Evolutionary conservation across 2,329 filamentous ascomycete genomes (phyloP).

Genomic region (Fusarium euwallaceae): DNA sequence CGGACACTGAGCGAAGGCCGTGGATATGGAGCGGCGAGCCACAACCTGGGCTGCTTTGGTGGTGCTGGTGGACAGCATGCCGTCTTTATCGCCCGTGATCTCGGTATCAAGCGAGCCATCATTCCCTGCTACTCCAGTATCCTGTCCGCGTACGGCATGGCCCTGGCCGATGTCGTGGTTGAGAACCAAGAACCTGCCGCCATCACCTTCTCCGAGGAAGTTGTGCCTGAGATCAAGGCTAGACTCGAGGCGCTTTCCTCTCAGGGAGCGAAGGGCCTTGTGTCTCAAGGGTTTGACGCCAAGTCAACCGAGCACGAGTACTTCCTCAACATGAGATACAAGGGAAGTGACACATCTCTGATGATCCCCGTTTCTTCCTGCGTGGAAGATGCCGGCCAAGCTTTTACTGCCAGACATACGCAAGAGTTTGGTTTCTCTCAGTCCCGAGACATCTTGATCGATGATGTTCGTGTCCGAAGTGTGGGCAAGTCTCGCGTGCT

Average conservation of each 20-base stretch:
- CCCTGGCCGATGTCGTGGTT: slow-evolving; percentile 60
- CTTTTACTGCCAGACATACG: slow-evolving; percentile 54
- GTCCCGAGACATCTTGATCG: slow-evolving; percentile 55
- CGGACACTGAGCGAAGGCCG: slow-evolving; percentile 48
- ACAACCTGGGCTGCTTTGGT: slow-evolving; percentile 49
- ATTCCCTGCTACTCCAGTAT: slow-evolving; percentile 61
- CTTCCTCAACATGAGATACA: slow-evolving; percentile 61
- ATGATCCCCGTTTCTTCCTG: slow-evolving; percentile 52
- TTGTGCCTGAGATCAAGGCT: slow-evolving; percentile 28
- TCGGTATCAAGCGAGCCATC: slow-evolving; percentile 58
- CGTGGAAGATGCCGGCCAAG: slow-evolving; percentile 47
- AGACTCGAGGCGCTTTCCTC: slow-evolving; percentile 43
- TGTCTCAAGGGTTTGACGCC: slow-evolving; percentile 53
- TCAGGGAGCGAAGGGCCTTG: slow-evolving; percentile 40
- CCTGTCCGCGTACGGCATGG: slow-evolving; percentile 61
- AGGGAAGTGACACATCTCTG: slow-evolving; percentile 57
- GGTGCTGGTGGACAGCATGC: slow-evolving; percentile 60
- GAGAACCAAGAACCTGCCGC: slow-evolving; percentile 56
- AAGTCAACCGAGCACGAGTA: slow-evolving; percentile 58
- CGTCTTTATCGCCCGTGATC: slow-evolving; percentile 56
- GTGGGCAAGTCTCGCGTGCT: slow-evolving; percentile 48
- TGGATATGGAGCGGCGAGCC: slow-evolving; percentile 43
- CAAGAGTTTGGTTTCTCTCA: slow-evolving; percentile 59
- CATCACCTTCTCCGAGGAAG: slow-evolving; percentile 43
- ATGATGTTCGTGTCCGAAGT: slow-evolving; percentile 58